Percentiles rank a stretch among this genome's conserved stretches.
Conservation (phyloP, 495 filamentous ascomycete genomes). For the Lasiosphaeria miniovina region DNA sequence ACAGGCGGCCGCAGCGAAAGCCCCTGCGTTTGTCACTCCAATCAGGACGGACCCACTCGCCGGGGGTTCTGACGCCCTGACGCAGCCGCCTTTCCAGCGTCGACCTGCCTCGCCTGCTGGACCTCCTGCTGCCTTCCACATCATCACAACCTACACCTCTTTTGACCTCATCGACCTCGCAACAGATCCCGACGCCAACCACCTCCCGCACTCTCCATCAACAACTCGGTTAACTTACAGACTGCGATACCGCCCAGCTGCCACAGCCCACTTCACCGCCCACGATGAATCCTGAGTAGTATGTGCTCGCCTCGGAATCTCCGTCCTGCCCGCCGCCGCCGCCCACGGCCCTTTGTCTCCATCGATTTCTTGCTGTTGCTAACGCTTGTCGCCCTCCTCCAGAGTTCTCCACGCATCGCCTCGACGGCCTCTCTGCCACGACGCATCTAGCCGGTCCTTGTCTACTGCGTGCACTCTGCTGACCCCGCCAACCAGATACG, state of each 20-base stretch:
- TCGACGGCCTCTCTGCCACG: slow-evolving; percentile 5
- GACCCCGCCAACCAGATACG: slow-evolving; percentile 69
- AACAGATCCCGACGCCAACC: slow-evolving; percentile 12
- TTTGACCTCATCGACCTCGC: slow-evolving; percentile 12
- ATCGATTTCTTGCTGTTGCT: slow-evolving; percentile 17
- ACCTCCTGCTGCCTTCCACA: slow-evolving; percentile 28
- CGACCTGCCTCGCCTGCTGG: slow-evolving; percentile 13
- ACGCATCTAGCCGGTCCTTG: not conserved
- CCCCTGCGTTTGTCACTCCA: slow-evolving; percentile 19
- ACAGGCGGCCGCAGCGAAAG: not conserved
- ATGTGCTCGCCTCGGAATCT: slow-evolving; percentile 34
- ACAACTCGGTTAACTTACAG: slow-evolving; percentile 16
- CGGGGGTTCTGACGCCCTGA: slow-evolving; percentile 21
- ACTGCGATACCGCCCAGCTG: slow-evolving; percentile 6
- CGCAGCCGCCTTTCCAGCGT: slow-evolving; percentile 30
- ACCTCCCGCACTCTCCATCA: slow-evolving; percentile 20
- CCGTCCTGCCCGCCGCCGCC: not conserved
- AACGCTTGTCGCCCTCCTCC: slow-evolving; percentile 16
- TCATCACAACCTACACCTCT: slow-evolving; percentile 19
- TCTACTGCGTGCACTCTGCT: slow-evolving; percentile 3
- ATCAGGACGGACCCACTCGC: slow-evolving; percentile 19
- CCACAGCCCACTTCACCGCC: slow-evolving; percentile 19
- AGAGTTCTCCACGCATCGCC: slow-evolving; percentile 23
- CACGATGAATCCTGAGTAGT: slow-evolving; percentile 97
- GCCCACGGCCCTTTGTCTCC: slow-evolving; percentile 2